Evolutionary conservation across 1,284 basidiomycete species (phyloP), one percentile per base, ranked within the genome.

Genomic region (Ceratobasidium theobromae): DNA sequence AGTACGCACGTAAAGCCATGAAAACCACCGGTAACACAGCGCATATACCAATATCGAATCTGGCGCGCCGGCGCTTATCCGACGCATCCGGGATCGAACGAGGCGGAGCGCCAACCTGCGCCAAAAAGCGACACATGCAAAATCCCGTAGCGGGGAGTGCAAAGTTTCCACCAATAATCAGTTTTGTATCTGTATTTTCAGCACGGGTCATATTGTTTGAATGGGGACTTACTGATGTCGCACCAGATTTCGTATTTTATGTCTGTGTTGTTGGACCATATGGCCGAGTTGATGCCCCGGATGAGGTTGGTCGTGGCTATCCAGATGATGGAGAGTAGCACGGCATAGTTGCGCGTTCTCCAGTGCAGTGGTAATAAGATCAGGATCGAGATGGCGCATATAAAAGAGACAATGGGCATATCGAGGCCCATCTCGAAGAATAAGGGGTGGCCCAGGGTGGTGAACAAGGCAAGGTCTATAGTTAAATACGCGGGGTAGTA

Each of bases 291-390:
- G 69, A 88, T 74, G 18, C 78, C 80, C 65, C 79, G 79, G 25
- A 82, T 77, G 12, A 88, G 18, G 70, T 84, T 85, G 30, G 75
- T 76, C 2, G 81, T 67, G 21, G 82, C 75, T 1, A 86, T 78
- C 87, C 87, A 90, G 1, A 78, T 71, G 53, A 87, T 80, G 54
- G 84, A 74, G 55, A 82, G 79, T 8, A 85, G 74, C 12, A 79
- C 78, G 4, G 83, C 80, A n/a, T 83, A 75, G 70, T 86, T 88
- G 67, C 81, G 78, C 1, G 84, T 80, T 67, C 82, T 77, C 72
- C 79, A 75, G 55, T 79, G 78, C 69, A 74, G 75, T 21, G 74
- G 71, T 0, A 74, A 21, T 0, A 75, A 74, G 1, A 77, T 70
- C 16, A 77, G 69, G 35, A 78, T 67, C 14, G 77, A 65, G 18